Percentiles rank a stretch among this genome's conserved stretches.
These are phyloP conservation scores for Russula virescens DNA, from an alignment of 768 basidiomycete genomes.

Conservation along the genomic window DNA sequence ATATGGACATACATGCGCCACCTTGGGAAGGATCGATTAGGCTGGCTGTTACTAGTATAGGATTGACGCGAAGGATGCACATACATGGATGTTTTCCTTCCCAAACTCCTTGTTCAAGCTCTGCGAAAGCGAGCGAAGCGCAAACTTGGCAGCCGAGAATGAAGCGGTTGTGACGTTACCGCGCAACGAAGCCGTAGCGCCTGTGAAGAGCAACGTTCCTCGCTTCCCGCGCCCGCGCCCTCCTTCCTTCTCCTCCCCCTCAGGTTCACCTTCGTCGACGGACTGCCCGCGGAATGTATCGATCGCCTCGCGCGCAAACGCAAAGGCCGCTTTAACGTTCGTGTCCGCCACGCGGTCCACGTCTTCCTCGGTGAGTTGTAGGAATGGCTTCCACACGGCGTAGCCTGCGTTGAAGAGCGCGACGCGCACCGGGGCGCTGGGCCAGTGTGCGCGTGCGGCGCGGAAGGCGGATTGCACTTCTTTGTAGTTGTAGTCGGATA, in stretches of 20 bases:
- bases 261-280: constrained; percentile 29
- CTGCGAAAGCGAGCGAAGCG: constrained; percentile 38
- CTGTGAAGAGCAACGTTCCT: constrained; percentile 41
- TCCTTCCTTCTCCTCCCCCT: too few species aligned
- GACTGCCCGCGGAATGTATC: constrained; percentile 32
- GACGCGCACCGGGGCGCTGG: constrained; percentile 34
- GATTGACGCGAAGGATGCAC: background rate
- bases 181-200: constrained; percentile 38
- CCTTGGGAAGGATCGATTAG: background rate
- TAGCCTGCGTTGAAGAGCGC: constrained; percentile 37
- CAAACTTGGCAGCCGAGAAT: constrained; percentile 41
- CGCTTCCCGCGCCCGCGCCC: constrained; percentile 29
- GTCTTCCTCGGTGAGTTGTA: constrained; percentile 37
- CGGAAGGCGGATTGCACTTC: constrained; percentile 32
- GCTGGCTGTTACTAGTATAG: too few species aligned
- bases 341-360: constrained; percentile 29
- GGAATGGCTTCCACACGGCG: constrained; percentile 37
- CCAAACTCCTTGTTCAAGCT: constrained; percentile 42
- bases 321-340: constrained; percentile 37
- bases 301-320: constrained; percentile 35
- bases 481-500: constrained; percentile 32
- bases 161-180: constrained; percentile 37
- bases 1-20: background rate
- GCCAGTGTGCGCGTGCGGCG: constrained; percentile 32
- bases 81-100: constrained; percentile 40